Evolutionary conservation across 1,284 basidiomycete genomes (phyloP).

Genomic region (Ustilago bromivora): DNA sequence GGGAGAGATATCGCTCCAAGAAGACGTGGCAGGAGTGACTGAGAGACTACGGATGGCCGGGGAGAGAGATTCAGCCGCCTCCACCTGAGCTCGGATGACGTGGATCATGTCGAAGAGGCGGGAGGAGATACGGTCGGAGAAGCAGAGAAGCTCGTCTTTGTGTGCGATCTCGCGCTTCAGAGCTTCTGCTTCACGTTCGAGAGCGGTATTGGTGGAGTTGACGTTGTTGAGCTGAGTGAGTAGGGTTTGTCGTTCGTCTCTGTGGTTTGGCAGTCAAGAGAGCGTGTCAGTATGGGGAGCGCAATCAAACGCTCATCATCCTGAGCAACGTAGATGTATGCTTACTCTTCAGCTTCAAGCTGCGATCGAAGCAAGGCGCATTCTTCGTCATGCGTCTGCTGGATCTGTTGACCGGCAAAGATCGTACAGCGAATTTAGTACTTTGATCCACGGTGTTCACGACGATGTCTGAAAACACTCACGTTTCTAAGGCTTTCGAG

Average conservation of each 20-base stretch:
- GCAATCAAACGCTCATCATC: not conserved
- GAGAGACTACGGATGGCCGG: constrained; percentile 38
- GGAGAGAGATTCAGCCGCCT: constrained; percentile 31
- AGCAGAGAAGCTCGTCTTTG: constrained; percentile 39
- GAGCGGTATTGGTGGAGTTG: not conserved
- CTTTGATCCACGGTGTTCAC: too few relatives aligned
- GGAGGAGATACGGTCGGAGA: constrained; percentile 31
- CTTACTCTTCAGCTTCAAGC: constrained; percentile 18
- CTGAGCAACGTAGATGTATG: not conserved
- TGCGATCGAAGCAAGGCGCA: constrained; percentile 10
- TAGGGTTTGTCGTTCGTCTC: constrained; percentile 12
- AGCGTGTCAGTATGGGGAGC: not conserved
- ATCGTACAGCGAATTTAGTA: not conserved
- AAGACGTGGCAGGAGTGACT: not conserved
- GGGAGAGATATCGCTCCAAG: not conserved
- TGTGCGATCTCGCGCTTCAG: constrained; percentile 10
- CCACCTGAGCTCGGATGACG: constrained; percentile 24
- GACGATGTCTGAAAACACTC: not conserved
- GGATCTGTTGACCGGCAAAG: constrained; percentile 6
- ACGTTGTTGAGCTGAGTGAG: constrained; percentile 15
- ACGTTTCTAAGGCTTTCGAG: constrained; percentile 36
- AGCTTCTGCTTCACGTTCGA: constrained; percentile 15
- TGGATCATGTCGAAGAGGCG: constrained; percentile 31
- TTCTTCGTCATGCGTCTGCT: constrained; percentile 22
- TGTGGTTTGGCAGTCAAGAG: not conserved